Percentiles rank a stretch among this genome's conserved stretches.
Conservation (phyloP, 73 alveolate genomes). For the Paramecium sexaurelia region DNA sequence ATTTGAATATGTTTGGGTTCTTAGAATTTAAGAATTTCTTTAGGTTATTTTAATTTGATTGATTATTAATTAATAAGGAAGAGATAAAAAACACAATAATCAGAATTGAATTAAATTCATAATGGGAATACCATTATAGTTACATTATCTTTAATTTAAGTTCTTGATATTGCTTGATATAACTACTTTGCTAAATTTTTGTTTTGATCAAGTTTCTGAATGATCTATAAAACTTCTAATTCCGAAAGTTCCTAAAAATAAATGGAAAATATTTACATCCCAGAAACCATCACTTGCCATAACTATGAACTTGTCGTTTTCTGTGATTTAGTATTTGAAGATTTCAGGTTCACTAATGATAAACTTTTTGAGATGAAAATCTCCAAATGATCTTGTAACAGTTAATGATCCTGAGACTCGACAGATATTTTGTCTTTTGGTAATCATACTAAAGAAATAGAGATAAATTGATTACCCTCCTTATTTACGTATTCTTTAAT, state of each 20-base stretch:
- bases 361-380: constrained; percentile 2
- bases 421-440: not conserved
- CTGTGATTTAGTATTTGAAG: not conserved
- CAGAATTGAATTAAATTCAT: not conserved
- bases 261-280: not conserved
- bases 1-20: no score
- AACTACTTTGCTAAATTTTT: constrained; percentile 32
- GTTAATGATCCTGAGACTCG: constrained; percentile 25
- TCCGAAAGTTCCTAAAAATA: constrained; percentile 55
- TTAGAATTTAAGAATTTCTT: not conserved
- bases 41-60: not conserved
- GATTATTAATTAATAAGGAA: not conserved
- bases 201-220: not conserved
- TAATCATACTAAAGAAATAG: not conserved
- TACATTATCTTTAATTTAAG: constrained; percentile 28
- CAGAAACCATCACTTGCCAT: constrained; percentile 55
- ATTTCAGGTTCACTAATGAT: constrained; percentile 26
- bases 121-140: constrained; percentile 50
- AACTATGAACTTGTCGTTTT: not conserved
- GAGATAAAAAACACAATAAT: not conserved
- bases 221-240: not conserved
- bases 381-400: constrained; percentile 53
- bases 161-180: constrained; percentile 5
- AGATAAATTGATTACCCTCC: constrained; percentile 47
- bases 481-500: not conserved